Evolutionary conservation across 345 rosid species (phyloP).

Genomic region (Linum tenue): DNA sequence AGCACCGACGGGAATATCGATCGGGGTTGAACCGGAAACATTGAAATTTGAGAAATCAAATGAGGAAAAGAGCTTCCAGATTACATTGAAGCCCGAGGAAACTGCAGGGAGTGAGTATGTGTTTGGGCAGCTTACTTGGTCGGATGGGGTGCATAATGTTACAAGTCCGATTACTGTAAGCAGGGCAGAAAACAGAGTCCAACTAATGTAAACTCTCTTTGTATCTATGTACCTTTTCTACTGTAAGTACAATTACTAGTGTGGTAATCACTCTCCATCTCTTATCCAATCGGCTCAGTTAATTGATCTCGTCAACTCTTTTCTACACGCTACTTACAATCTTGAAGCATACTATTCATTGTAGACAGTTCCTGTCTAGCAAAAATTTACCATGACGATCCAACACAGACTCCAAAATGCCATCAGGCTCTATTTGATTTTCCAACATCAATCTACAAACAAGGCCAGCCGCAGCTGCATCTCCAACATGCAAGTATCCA

Average conservation of each 20-base stretch:
- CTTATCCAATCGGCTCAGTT: too few species aligned
- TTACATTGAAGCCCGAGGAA: background rate
- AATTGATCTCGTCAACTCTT: too few species aligned
- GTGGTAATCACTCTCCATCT: too few species aligned
- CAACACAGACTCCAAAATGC: conserved; percentile 12
- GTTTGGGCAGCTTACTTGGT: conserved; percentile 14
- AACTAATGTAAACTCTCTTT: background rate
- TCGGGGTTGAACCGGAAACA: conserved; percentile 2
- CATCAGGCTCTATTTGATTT: conserved; percentile 27
- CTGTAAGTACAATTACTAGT: too few species aligned
- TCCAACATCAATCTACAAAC: conserved; percentile 33
- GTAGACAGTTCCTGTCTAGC: conserved; percentile 20
- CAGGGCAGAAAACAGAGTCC: background rate
- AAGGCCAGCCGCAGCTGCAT: conserved; percentile 28
- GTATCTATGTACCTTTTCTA: too few species aligned
- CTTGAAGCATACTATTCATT: background rate
- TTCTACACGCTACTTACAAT: too few species aligned
- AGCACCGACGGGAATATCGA: conserved; percentile 3
- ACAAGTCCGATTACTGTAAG: conserved; percentile 11
- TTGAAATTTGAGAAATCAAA: conserved; percentile 8
- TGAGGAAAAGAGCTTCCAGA: background rate
- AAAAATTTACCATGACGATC: conserved; percentile 12
- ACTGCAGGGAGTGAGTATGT: background rate
- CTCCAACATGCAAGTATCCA: conserved; percentile 33
- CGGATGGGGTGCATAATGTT: conserved; percentile 15